Percentiles rank a stretch among this genome's conserved stretches.
These are phyloP conservation scores for Obelidium mucronatum DNA, from an alignment of 192 early-diverging fungal species.

Conservation along the genomic window DNA sequence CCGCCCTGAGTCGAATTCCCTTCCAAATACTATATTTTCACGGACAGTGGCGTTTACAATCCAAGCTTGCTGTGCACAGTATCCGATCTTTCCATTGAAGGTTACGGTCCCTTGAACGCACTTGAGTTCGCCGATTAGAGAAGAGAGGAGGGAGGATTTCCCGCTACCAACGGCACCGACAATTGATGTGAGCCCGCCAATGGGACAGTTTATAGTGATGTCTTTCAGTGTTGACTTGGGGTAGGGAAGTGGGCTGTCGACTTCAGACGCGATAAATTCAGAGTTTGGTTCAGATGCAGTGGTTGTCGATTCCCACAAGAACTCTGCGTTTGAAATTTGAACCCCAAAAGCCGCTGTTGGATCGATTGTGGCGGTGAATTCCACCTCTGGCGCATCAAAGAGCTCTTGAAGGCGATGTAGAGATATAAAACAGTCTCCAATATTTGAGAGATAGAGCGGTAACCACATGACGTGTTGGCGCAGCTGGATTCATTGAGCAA, in stretches of 20 bases:
- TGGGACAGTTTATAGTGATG: conserved; percentile 53
- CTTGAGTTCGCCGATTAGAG: conserved; percentile 82
- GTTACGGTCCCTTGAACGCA: conserved; percentile 59
- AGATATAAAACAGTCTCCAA: conserved; percentile 57
- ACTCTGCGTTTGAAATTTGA: conserved; percentile 61
- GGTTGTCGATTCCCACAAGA: conserved; percentile 62
- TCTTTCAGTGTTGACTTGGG: conserved; percentile 29
- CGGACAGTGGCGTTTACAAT: conserved; percentile 62
- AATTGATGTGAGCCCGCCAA: conserved; percentile 72
- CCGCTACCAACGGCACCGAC: conserved; percentile 84
- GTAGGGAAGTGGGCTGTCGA: neutral
- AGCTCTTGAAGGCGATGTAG: conserved; percentile 55
- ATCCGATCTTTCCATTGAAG: conserved; percentile 6
- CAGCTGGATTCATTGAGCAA: conserved; percentile 23
- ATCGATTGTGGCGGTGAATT: conserved; percentile 56
- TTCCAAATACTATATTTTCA: conserved; percentile 53
- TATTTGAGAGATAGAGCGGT: conserved; percentile 44
- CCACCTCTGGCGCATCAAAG: conserved; percentile 67
- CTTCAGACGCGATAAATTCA: neutral
- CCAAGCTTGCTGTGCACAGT: conserved; percentile 49
- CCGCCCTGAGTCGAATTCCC: conserved; percentile 33
- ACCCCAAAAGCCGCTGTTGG: conserved; percentile 58
- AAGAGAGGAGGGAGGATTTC: conserved; percentile 81
- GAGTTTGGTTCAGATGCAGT: neutral
- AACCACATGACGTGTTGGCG: conserved; percentile 63